Evolutionary conservation across 805 yeast genomes (phyloP).

Genomic region (Ascoidea rubescens): DNA sequence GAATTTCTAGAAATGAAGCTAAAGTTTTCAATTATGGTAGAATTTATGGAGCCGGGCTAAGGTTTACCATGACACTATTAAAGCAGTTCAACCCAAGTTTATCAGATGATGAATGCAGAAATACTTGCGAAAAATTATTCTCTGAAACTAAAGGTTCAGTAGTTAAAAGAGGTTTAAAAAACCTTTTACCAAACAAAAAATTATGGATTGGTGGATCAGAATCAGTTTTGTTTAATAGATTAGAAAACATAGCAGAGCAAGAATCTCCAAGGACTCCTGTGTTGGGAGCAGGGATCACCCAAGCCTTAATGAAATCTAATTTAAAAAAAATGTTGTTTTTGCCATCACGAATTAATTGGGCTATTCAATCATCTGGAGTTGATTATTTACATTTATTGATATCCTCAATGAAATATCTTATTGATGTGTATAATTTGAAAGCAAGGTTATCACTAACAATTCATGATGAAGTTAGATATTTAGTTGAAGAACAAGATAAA

Average conservation of each 20-base stretch:
- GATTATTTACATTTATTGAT: conserved; percentile 82
- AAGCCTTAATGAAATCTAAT: conserved; percentile 57
- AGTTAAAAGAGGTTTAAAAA: conserved; percentile 15
- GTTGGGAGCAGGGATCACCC: conserved; percentile 85
- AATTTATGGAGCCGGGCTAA: conserved; percentile 94
- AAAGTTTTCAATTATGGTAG: conserved; percentile 94
- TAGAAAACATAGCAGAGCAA: conserved; percentile 78
- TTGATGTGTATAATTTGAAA: conserved; percentile 44
- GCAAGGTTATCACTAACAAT: conserved; percentile 80
- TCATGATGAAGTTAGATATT: conserved; percentile 85
- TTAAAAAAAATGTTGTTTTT: conserved; percentile 53
- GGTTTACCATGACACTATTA: conserved; percentile 73
- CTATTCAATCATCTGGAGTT: conserved; percentile 95
- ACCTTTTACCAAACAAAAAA: conserved; percentile 13
- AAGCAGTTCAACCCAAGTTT: conserved; percentile 70
- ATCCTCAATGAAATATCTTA: conserved; percentile 76
- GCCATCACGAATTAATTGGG: conserved; percentile 93
- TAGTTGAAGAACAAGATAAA: conserved; percentile 60
- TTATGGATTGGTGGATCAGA: conserved; percentile 88
- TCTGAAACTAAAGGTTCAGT: conserved; percentile 67
- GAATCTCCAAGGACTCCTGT: conserved; percentile 80
- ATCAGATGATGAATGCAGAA: conserved; percentile 49
- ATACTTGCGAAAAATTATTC: conserved; percentile 55
- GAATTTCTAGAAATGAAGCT: conserved; percentile 84
- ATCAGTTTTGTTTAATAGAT: conserved; percentile 75